phyloP scores from a whole-genome alignment of 768 basidiomycete species.

The Russula sp. region DNA sequence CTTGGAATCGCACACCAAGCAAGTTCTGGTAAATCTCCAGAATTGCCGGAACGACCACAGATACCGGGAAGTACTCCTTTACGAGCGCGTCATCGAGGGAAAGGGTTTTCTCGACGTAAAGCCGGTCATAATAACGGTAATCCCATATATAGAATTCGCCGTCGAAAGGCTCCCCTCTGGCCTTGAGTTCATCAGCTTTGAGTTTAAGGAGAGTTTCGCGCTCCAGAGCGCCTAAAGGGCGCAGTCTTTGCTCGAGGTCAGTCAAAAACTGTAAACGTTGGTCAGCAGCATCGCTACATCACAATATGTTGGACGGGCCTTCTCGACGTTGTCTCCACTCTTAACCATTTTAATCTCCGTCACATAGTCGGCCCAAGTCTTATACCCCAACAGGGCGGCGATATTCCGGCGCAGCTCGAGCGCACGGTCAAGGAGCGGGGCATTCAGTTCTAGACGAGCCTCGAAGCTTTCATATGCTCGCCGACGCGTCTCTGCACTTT shows the following conservation, averaged over 20 bases:
- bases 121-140: constrained; percentile 68
- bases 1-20: constrained; percentile 64
- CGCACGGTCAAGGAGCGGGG: constrained; percentile 59
- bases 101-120: constrained; percentile 59
- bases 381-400: constrained; percentile 61
- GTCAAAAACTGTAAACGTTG: constrained; percentile 54
- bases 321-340: constrained; percentile 50
- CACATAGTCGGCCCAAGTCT: constrained; percentile 78
- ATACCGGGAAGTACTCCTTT: constrained; percentile 88
- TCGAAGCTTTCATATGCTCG: constrained; percentile 64
- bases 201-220: constrained; percentile 58
- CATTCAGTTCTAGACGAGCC: constrained; percentile 60
- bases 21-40: constrained; percentile 79
- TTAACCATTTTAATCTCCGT: constrained; percentile 89
- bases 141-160: constrained; percentile 81
- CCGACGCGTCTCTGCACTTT: constrained; percentile 61
- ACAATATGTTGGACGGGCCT: constrained; percentile 36
- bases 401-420: constrained; percentile 67
- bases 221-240: constrained; percentile 67
- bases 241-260: constrained; percentile 67
- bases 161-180: constrained; percentile 56
- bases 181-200: constrained; percentile 68
- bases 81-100: constrained; percentile 70
- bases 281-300: not conserved
- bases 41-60: constrained; percentile 75